Conservation (phyloP, 202 grass and related monocot genomes). For the Cymbopogon flexuosus region DNA sequence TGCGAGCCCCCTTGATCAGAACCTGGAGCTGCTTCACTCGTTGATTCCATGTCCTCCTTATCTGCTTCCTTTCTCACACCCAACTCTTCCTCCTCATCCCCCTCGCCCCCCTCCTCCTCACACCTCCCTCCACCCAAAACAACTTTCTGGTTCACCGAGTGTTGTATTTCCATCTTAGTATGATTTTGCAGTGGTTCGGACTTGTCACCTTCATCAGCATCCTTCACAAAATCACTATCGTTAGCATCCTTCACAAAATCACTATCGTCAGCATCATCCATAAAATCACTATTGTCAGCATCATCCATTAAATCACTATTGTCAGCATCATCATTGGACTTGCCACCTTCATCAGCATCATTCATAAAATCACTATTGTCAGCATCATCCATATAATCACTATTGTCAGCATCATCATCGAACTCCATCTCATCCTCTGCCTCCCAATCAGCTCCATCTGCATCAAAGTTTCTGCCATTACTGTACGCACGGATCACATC, state of each 20-base stretch:
- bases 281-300: background rate
- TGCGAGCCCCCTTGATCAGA: slow-evolving; percentile 15
- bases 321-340: background rate
- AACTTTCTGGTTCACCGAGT: slow-evolving; percentile 13
- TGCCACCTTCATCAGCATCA: slow-evolving; percentile 16
- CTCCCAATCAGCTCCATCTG: slow-evolving; percentile 32
- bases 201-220: slow-evolving; percentile 23
- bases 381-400: background rate
- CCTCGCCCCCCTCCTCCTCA: background rate
- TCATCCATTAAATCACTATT: background rate
- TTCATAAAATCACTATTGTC: slow-evolving; percentile 1
- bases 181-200: background rate
- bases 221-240: background rate
- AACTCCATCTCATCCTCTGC: slow-evolving; percentile 41
- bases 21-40: background rate
- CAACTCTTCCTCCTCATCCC: background rate
- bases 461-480: slow-evolving; percentile 30
- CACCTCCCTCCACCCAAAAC: background rate
- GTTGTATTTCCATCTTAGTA: slow-evolving; percentile 19
- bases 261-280: background rate
- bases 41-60: background rate
- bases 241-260: slow-evolving; percentile 18
- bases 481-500: slow-evolving; percentile 45
- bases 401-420: slow-evolving; percentile 22
- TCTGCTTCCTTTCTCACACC: slow-evolving; percentile 2